phyloP scores from a whole-genome alignment of 2,329 filamentous ascomycete genomes.

The Exophiala bonariae region DNA sequence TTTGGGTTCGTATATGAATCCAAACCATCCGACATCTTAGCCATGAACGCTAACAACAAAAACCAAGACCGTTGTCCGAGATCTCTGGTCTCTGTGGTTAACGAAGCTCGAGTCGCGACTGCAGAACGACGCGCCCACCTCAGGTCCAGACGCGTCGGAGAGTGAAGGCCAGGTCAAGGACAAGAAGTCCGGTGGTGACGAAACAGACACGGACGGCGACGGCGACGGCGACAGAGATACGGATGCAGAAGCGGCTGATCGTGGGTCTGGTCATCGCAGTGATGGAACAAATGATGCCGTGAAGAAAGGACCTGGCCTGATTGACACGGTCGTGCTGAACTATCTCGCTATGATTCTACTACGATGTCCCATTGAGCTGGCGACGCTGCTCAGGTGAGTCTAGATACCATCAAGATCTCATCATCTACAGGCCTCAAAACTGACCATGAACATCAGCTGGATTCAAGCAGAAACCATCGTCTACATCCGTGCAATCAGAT shows the following conservation, averaged over 20 bases:
- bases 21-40: background rate
- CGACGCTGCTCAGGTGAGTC: constrained; percentile 61
- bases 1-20: constrained; percentile 58
- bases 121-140: constrained; percentile 25
- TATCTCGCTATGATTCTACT: constrained; percentile 78
- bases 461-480: constrained; percentile 66
- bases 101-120: constrained; percentile 48
- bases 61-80: constrained; percentile 63
- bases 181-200: background rate
- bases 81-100: constrained; percentile 80
- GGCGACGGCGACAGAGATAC: too few species aligned
- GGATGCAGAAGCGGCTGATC: background rate
- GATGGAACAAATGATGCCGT: constrained; percentile 35
- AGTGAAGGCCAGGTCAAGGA: background rate
- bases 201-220: background rate
- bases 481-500: constrained; percentile 63
- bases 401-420: too few species aligned
- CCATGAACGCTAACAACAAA: constrained; percentile 1
- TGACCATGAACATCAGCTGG: constrained; percentile 57
- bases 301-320: constrained; percentile 58
- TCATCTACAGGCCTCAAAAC: background rate
- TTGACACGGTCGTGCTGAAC: constrained; percentile 75
- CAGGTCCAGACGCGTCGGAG: background rate
- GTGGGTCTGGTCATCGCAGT: too few species aligned
- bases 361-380: constrained; percentile 72